Evolutionary conservation across 345 rosid species (phyloP).

Genomic region (Eucalyptus victrix): DNA sequence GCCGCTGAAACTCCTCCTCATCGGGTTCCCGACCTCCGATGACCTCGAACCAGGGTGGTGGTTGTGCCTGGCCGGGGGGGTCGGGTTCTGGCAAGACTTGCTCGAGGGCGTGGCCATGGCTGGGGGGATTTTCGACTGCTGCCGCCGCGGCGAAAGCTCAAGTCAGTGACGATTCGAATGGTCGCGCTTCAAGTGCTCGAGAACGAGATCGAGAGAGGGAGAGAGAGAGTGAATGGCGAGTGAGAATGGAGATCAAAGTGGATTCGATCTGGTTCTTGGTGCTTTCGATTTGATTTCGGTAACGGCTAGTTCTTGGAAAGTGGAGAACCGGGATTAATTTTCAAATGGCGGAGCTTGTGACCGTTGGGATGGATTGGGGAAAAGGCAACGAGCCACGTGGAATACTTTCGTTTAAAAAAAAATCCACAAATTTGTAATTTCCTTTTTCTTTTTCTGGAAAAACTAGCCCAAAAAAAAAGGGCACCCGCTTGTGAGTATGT

Average conservation of each 20-base stretch:
- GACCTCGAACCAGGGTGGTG: conserved; percentile 37
- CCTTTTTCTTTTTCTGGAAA: not conserved
- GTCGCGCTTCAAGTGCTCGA: not conserved
- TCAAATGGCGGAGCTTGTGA: not conserved
- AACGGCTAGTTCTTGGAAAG: not conserved
- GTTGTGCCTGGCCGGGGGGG: conserved; percentile 4
- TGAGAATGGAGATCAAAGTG: not conserved
- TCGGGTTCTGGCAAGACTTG: not conserved
- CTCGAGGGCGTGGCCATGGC: not conserved
- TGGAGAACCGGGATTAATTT: not conserved
- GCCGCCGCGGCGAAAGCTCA: not conserved
- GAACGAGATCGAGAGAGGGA: not conserved
- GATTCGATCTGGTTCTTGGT: not conserved
- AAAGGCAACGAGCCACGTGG: not conserved
- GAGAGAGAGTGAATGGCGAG: not conserved
- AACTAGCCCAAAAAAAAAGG: not conserved
- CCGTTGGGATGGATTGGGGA: not conserved
- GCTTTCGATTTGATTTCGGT: not conserved
- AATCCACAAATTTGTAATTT: not conserved
- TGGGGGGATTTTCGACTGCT: not conserved
- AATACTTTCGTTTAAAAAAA: not conserved
- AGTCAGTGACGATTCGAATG: not conserved
- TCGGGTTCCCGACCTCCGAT: conserved; percentile 41
- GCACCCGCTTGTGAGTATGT: too few relatives aligned
- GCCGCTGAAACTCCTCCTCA: conserved; percentile 58